Conservation (phyloP, 169 alveolate genomes). For the Perkinsus marinus region DNA sequence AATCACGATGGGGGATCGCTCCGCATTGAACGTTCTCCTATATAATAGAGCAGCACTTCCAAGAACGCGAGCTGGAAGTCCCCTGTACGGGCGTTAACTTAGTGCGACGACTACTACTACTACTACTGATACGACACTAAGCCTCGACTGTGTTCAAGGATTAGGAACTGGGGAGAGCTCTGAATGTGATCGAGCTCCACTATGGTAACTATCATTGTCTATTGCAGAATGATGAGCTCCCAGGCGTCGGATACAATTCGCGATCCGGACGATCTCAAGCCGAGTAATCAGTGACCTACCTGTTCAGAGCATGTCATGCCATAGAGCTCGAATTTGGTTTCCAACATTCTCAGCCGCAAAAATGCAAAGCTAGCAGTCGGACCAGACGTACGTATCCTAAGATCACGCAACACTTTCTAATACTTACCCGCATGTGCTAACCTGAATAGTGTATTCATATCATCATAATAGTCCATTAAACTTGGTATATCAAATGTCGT, state of each 20-base stretch:
- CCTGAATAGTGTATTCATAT: not conserved
- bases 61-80: no score
- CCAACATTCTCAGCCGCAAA: not conserved
- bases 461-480: not conserved
- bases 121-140: no score
- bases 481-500: not conserved
- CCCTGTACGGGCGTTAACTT: no score
- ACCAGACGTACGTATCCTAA: not conserved
- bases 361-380: not conserved
- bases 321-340: not conserved
- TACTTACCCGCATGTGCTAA: no score
- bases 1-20: constrained; percentile 54
- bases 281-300: not conserved
- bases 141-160: no score
- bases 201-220: no score
- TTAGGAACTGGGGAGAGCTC: no score
- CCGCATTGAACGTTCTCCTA: not conserved
- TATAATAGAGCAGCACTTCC: no score
- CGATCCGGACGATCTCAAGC: not conserved
- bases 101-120: no score
- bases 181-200: no score
- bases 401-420: not conserved
- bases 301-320: not conserved
- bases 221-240: no score
- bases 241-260: no score